phyloP scores from a whole-genome alignment of 164 flowering plant genomes.

The Amborella trichopoda region DNA sequence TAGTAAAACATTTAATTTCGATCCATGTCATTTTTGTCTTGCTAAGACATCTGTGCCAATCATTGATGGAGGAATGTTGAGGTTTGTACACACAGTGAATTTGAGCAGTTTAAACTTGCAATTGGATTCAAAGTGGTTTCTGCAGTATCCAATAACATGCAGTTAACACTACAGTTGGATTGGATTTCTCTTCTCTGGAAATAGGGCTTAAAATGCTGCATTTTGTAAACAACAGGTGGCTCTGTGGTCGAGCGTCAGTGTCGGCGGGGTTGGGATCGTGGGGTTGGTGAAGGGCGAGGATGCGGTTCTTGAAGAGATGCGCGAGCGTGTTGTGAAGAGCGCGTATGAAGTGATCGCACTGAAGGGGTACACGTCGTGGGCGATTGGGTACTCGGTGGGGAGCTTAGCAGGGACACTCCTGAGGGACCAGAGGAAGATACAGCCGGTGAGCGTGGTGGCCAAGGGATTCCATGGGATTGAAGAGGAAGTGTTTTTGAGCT shows the following conservation, averaged over 20 bases:
- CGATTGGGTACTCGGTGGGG: conserved; percentile 76
- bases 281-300: conserved; percentile 58
- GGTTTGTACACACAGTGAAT: too few species aligned
- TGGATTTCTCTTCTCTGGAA: too few species aligned
- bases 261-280: conserved; percentile 73
- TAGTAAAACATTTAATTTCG: too few species aligned
- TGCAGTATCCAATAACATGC: too few species aligned
- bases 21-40: too few species aligned
- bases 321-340: conserved; percentile 45
- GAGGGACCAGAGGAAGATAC: conserved; percentile 61
- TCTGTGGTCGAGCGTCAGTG: conserved; percentile 83
- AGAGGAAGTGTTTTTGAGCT: conserved; percentile 64
- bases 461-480: conserved; percentile 56
- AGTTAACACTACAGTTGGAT: too few species aligned
- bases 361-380: conserved; percentile 90
- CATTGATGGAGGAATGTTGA: too few species aligned
- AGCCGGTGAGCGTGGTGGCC: conserved; percentile 71
- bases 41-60: too few species aligned
- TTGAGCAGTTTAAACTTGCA: too few species aligned
- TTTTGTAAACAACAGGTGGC: too few species aligned
- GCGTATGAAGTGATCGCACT: conserved; percentile 70
- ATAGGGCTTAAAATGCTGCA: too few species aligned
- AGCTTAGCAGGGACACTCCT: conserved; percentile 50
- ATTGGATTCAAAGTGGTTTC: too few species aligned
- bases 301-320: conserved; percentile 44